Percentiles rank a stretch among this genome's conserved stretches.
These are phyloP conservation scores for Fulvia fulva DNA, from an alignment of 2,329 filamentous ascomycete genomes.

Conservation along the genomic window DNA sequence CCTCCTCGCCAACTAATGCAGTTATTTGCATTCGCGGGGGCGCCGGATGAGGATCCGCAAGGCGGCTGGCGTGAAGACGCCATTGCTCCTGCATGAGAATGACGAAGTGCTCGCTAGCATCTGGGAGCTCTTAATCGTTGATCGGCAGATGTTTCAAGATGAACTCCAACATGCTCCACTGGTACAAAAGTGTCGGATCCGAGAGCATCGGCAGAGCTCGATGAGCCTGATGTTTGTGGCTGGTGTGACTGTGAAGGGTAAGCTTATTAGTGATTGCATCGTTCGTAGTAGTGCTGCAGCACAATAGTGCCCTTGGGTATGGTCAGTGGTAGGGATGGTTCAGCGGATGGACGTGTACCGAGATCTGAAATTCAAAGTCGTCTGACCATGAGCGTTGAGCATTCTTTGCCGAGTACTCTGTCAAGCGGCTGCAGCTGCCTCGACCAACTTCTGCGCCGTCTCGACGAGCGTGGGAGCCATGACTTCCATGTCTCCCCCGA, in stretches of 20 bases:
- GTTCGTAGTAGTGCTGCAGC: no score
- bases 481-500: conserved; percentile 50
- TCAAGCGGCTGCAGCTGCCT: neutral
- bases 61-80: neutral
- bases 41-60: neutral
- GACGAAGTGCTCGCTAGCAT: neutral
- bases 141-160: neutral
- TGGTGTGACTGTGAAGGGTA: no score
- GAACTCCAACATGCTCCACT: neutral
- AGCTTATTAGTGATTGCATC: no score
- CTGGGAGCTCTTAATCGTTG: neutral
- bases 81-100: neutral
- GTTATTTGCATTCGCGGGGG: neutral
- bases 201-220: neutral
- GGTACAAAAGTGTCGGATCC: no score
- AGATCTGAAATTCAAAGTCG: no score
- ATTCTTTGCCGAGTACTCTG: neutral
- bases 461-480: conserved; percentile 44
- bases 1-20: neutral
- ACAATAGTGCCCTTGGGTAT: no score
- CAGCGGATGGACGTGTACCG: no score
- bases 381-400: no score
- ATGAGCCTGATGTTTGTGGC: neutral
- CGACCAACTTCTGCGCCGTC: conserved; percentile 42
- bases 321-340: no score